Percentiles rank a stretch among this genome's conserved stretches.
These are phyloP conservation scores for Penstemon davidsonii DNA, from an alignment of 257 asterid genomes.

Conservation along the genomic window DNA sequence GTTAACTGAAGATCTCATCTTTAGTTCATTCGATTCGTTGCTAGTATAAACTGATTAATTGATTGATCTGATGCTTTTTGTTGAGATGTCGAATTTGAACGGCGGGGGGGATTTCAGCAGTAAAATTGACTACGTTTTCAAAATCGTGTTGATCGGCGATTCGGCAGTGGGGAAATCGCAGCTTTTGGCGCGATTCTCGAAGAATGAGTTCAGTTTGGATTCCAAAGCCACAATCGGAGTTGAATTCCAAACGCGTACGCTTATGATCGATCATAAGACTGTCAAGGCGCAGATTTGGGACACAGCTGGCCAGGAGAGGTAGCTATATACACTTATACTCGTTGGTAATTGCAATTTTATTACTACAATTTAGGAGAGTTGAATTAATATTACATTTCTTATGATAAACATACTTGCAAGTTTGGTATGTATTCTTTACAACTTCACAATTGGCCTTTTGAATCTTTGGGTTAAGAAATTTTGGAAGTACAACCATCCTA, in stretches of 20 bases:
- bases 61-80: neutral
- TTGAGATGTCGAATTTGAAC: conserved; percentile 49
- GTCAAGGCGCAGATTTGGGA: conserved; percentile 95
- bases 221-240: conserved; percentile 83
- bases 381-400: neutral
- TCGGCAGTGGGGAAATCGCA: conserved; percentile 90
- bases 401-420: neutral
- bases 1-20: no score
- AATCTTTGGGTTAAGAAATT: no score
- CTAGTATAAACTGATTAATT: no score
- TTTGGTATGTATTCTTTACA: neutral
- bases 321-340: neutral
- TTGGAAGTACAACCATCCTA: no score
- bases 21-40: no score
- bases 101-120: conserved; percentile 63
- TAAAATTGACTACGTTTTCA: conserved; percentile 75
- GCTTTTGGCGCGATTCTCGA: conserved; percentile 66
- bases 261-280: conserved; percentile 56
- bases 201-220: conserved; percentile 74
- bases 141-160: conserved; percentile 75
- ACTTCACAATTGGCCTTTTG: no score
- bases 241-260: conserved; percentile 76
- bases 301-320: conserved; percentile 92
- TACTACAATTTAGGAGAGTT: no score
- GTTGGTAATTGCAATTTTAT: neutral